Conservation (phyloP, 2,329 filamentous ascomycete genomes). For the Fusarium clavum region DNA sequence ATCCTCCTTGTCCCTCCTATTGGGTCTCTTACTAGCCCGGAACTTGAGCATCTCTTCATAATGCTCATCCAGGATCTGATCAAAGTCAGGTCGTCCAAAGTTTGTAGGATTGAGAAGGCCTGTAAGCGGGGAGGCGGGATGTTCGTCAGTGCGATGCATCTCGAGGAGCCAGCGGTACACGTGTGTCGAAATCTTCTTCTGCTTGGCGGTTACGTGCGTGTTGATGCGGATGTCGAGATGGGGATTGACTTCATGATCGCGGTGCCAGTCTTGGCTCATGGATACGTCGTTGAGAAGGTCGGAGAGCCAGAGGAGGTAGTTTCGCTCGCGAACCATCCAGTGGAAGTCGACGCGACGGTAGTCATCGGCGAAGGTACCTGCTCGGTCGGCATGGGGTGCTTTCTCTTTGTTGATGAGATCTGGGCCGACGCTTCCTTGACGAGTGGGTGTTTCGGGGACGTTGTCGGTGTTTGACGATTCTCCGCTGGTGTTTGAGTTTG, state of each 20-base stretch:
- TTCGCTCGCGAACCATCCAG: constrained; percentile 69
- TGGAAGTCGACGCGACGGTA: constrained; percentile 68
- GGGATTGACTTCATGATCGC: constrained; percentile 50
- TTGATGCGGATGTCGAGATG: constrained; percentile 66
- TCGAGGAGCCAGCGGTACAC: constrained; percentile 68
- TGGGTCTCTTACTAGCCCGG: constrained; percentile 39
- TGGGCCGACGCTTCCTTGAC: background rate
- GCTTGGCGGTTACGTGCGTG: constrained; percentile 67
- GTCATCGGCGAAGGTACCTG: constrained; percentile 49
- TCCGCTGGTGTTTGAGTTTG: background rate
- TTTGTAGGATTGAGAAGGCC: constrained; percentile 64
- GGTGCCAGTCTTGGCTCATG: constrained; percentile 53
- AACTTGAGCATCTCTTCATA: constrained; percentile 63
- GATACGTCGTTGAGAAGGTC: constrained; percentile 64
- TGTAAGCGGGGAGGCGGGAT: constrained; percentile 65
- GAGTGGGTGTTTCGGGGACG: background rate
- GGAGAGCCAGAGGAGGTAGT: constrained; percentile 68
- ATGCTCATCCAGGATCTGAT: constrained; percentile 63
- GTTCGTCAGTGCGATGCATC: constrained; percentile 63
- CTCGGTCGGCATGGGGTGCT: constrained; percentile 29
- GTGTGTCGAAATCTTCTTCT: constrained; percentile 64
- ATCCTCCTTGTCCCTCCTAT: background rate
- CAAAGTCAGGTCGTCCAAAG: constrained; percentile 67
- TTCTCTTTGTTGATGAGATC: constrained; percentile 30
- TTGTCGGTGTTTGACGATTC: background rate